Conservation (phyloP, 164 flowering plant genomes). For the Vitis rupestris region DNA sequence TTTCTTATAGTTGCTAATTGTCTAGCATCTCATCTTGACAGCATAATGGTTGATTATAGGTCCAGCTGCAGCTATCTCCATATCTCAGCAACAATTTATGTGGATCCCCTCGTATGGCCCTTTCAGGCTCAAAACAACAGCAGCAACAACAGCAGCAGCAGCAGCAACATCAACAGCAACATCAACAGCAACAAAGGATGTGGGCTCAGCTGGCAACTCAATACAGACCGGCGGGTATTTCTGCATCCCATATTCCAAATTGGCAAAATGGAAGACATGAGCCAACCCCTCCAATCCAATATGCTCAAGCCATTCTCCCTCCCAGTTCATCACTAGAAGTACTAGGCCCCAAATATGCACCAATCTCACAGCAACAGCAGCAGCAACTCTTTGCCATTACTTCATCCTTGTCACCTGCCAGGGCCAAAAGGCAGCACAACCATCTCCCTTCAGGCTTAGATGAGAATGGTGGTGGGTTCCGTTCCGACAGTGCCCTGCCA, state of each 20-base stretch:
- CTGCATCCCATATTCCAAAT: conserved; percentile 21
- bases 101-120: conserved; percentile 16
- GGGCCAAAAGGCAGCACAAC: conserved; percentile 26
- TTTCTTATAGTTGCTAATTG: background rate
- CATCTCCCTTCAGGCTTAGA: conserved; percentile 33
- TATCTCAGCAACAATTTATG: conserved; percentile 21
- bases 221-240: conserved; percentile 24
- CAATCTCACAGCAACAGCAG: conserved; percentile 30
- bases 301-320: conserved; percentile 17
- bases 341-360: conserved; percentile 29
- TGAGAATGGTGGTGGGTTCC: conserved; percentile 29
- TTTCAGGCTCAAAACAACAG: conserved; percentile 19
- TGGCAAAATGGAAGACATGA: conserved; percentile 46
- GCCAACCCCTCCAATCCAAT: conserved; percentile 20
- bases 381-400: conserved; percentile 31
- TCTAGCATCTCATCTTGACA: background rate
- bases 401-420: conserved; percentile 27
- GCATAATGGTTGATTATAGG: conserved; percentile 13
- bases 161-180: conserved; percentile 28
- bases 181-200: conserved; percentile 26
- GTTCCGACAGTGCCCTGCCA: conserved; percentile 27
- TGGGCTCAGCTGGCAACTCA: conserved; percentile 48
- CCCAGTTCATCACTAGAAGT: conserved; percentile 29
- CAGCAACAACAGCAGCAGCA: conserved; percentile 27
- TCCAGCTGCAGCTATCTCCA: conserved; percentile 39